Evolutionary conservation across 1,284 basidiomycete species (phyloP).

Genomic region (Macrocystidia cucumis): DNA sequence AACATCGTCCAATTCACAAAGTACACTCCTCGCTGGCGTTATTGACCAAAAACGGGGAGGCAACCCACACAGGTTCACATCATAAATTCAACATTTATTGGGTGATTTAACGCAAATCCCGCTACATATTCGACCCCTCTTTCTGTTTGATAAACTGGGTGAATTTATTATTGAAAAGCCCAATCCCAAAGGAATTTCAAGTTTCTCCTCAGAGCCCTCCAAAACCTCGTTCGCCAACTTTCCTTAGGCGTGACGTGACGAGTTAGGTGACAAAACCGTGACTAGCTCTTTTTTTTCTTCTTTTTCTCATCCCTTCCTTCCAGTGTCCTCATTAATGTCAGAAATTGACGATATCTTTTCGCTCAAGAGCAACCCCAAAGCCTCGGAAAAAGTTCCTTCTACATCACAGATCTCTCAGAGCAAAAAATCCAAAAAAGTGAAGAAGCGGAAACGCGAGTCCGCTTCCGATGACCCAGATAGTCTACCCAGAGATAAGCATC

Average conservation of each 20-base stretch:
- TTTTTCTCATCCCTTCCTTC: conserved; percentile 6
- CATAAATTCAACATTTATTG: no score
- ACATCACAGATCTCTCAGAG: conserved; percentile 17
- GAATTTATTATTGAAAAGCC: no score
- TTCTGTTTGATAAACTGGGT: no score
- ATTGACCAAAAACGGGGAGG: no score
- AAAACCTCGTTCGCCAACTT: neutral
- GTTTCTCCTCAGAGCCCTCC: conserved; percentile 2
- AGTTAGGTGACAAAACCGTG: neutral
- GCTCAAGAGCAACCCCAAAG: conserved; percentile 35
- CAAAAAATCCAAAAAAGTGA: conserved; percentile 35
- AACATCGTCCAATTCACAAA: no score
- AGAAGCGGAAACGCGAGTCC: conserved; percentile 22
- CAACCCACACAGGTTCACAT: no score
- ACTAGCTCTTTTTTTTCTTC: conserved; percentile 9
- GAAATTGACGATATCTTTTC: conserved; percentile 81
- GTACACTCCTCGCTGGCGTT: no score
- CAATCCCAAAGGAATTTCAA: conserved; percentile 1
- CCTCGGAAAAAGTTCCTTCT: conserved; percentile 12
- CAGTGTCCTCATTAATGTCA: conserved; percentile 42
- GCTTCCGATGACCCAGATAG: conserved; percentile 9
- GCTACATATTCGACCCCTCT: no score
- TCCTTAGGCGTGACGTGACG: no score
- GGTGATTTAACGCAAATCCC: no score
- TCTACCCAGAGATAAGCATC: conserved; percentile 27